A percentile compares a stretch with the other conserved stretches of the same genome.
Evolutionary conservation across 257 asterid genomes (phyloP).

Genomic region (Cruciata laevipes): DNA sequence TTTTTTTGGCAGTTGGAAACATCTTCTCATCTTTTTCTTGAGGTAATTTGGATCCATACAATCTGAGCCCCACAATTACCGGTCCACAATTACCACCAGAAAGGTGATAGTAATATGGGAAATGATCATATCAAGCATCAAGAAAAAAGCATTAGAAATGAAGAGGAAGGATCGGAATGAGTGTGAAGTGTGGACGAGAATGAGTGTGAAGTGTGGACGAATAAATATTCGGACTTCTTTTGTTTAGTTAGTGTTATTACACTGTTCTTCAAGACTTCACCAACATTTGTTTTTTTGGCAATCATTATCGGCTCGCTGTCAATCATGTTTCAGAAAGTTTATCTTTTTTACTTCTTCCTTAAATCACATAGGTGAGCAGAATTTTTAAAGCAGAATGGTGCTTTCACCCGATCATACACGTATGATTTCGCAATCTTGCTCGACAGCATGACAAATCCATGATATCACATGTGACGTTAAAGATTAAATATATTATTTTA

Average conservation of each 20-base stretch:
- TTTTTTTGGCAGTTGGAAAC: neutral
- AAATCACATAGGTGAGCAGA: neutral
- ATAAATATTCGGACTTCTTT: neutral
- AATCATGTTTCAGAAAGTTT: neutral
- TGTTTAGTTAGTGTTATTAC: neutral
- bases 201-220: neutral
- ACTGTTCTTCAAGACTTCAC: neutral
- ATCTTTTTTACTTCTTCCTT: neutral
- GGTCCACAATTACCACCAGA: neutral
- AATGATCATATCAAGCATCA: neutral
- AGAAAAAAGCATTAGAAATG: neutral
- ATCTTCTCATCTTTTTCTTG: neutral
- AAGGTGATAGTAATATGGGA: neutral
- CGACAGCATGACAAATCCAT: no score
- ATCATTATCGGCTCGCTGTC: neutral
- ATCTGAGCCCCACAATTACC: neutral
- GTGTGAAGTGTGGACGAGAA: no score
- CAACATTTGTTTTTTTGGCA: neutral
- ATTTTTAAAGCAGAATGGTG: neutral
- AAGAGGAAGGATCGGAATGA: neutral
- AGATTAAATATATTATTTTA: no score
- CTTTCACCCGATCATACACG: neutral
- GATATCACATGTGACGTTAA: no score
- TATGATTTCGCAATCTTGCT: neutral
- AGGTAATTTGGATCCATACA: neutral